Evolutionary conservation across 495 filamentous ascomycete species (phyloP).

Genomic region (Chaetomidium leptoderma): DNA sequence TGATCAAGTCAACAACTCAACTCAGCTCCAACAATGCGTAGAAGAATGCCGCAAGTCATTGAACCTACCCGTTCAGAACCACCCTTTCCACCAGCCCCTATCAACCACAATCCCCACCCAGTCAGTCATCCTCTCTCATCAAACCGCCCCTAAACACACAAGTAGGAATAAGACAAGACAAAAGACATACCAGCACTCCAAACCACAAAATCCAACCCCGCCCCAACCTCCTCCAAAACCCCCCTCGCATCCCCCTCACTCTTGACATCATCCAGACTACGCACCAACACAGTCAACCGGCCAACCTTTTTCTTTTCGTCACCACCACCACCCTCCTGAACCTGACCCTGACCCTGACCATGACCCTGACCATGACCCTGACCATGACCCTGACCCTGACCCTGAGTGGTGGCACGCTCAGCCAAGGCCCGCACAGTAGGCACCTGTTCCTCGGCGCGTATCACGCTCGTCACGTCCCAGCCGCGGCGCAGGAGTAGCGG

Average conservation of each 20-base stretch:
- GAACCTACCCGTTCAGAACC: constrained; percentile 49
- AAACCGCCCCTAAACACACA: neutral
- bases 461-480: constrained; percentile 73
- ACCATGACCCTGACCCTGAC: too few relatives aligned
- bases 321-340: constrained; percentile 24
- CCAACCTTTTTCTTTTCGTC: too few relatives aligned
- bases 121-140: neutral
- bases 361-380: neutral
- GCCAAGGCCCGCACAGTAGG: constrained; percentile 56
- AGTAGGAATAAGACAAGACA: neutral
- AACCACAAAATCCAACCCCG: constrained; percentile 64
- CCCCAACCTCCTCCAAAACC: constrained; percentile 53
- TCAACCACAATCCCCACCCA: neutral
- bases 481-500: constrained; percentile 64
- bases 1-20: neutral
- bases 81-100: constrained; percentile 73
- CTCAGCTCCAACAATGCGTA: neutral
- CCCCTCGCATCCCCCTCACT: constrained; percentile 56
- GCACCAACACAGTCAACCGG: constrained; percentile 56
- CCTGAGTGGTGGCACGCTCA: constrained; percentile 25
- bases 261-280: constrained; percentile 66
- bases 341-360: neutral
- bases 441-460: constrained; percentile 66
- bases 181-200: constrained; percentile 64
- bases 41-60: neutral